Evolutionary conservation across 148 eudicot species (phyloP).

Genomic region (Arbutus unedo): DNA sequence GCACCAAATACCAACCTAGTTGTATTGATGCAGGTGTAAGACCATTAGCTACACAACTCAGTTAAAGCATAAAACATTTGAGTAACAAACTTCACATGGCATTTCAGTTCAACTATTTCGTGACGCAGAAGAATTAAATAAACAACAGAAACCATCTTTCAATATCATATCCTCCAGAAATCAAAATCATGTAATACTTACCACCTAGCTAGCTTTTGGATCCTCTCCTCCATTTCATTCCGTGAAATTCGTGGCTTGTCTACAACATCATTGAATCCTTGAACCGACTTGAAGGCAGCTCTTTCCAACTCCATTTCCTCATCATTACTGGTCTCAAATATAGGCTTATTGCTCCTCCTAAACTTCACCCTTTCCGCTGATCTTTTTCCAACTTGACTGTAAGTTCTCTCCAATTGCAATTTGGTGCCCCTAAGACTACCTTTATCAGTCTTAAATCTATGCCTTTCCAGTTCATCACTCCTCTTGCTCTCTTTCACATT

Average conservation of each 20-base stretch:
- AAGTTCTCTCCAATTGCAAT: not conserved
- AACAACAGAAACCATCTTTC: not conserved
- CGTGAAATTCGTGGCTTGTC: conserved; percentile 54
- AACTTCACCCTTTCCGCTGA: conserved; percentile 17
- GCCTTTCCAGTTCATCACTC: conserved; percentile 11
- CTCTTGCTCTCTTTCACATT: conserved; percentile 13
- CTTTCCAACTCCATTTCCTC: conserved; percentile 38
- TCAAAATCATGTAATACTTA: conserved; percentile 28
- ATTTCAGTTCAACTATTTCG: not conserved
- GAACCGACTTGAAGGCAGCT: conserved; percentile 46
- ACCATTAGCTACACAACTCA: not conserved
- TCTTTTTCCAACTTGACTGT: conserved; percentile 10
- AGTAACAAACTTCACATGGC: not conserved
- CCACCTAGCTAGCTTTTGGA: conserved; percentile 85
- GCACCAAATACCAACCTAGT: not conserved
- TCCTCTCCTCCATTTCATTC: conserved; percentile 86
- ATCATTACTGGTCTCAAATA: conserved; percentile 25
- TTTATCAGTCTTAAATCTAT: conserved; percentile 15
- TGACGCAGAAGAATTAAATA: not conserved
- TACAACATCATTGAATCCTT: conserved; percentile 35
- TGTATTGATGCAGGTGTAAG: not conserved
- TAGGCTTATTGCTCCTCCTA: conserved; percentile 17
- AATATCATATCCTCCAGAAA: conserved; percentile 4
- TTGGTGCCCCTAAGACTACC: conserved; percentile 10
- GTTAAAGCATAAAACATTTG: not conserved